Evolutionary conservation across 2,329 filamentous ascomycete genomes (phyloP).

Genomic region (Diaporthe australafricana): DNA sequence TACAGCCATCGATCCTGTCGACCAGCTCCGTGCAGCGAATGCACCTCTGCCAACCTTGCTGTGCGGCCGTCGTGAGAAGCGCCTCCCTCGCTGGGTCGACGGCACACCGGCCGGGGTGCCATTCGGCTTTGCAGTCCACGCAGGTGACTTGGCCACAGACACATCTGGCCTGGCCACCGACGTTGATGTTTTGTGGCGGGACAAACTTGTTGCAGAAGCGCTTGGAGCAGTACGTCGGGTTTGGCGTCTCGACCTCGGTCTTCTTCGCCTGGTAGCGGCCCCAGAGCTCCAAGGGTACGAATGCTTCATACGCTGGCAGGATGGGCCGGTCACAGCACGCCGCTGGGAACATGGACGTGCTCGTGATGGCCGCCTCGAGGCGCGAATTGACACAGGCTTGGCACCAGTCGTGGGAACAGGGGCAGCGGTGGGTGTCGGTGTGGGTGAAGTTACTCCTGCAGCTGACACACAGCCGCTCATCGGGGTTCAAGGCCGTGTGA

Average conservation of each 20-base stretch:
- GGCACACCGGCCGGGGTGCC: conserved; percentile 61
- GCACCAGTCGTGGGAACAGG: background rate
- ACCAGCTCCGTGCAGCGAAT: conserved; percentile 58
- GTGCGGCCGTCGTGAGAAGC: conserved; percentile 52
- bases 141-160: conserved; percentile 60
- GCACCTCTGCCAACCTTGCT: conserved; percentile 65
- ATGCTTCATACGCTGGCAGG: conserved; percentile 30
- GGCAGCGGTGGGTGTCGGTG: background rate
- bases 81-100: conserved; percentile 53
- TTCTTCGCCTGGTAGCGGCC: conserved; percentile 56
- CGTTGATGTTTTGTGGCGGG: conserved; percentile 44
- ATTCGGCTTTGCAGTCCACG: conserved; percentile 57
- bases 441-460: background rate
- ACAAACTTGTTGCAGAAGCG: conserved; percentile 61
- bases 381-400: background rate
- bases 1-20: conserved; percentile 61
- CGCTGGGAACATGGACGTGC: background rate
- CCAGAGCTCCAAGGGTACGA: conserved; percentile 51
- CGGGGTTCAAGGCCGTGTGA: background rate
- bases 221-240: conserved; percentile 63
- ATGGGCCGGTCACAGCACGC: background rate
- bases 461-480: background rate
- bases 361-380: background rate
- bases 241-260: conserved; percentile 58
- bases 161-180: conserved; percentile 54